These are phyloP conservation scores for Coemansia sp. DNA, from an alignment of 192 early-diverging fungal genomes.

Conservation along the genomic window DNA sequence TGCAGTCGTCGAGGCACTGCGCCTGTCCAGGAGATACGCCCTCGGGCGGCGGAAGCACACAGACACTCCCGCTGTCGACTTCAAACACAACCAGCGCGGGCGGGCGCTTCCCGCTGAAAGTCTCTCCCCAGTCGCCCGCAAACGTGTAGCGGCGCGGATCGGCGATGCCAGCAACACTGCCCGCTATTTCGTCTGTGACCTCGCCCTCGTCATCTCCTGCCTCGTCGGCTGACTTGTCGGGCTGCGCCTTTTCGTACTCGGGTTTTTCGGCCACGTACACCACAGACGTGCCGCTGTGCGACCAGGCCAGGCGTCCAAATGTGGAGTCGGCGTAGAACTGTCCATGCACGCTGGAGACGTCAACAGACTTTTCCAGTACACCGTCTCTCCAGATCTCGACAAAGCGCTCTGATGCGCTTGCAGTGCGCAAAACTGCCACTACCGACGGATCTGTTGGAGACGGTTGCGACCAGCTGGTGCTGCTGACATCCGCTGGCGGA, in stretches of 20 bases:
- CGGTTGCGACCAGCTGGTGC: slow-evolving; percentile 25
- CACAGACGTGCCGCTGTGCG: slow-evolving; percentile 53
- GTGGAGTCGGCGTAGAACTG: slow-evolving; percentile 68
- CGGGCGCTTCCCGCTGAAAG: slow-evolving; percentile 59
- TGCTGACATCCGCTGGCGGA: slow-evolving; percentile 34
- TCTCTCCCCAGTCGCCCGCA: slow-evolving; percentile 71
- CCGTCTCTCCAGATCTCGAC: slow-evolving; percentile 63
- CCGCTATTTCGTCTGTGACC: slow-evolving; percentile 39
- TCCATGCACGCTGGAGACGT: slow-evolving; percentile 67
- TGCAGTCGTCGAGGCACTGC: slow-evolving; percentile 49
- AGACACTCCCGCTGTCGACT: slow-evolving; percentile 32
- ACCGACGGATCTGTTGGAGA: slow-evolving; percentile 36
- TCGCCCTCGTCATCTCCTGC: slow-evolving; percentile 10
- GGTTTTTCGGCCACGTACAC: slow-evolving; percentile 70
- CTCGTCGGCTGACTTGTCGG: slow-evolving; percentile 1
- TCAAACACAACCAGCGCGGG: slow-evolving; percentile 59
- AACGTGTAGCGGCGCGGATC: slow-evolving; percentile 52
- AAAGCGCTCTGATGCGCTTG: slow-evolving; percentile 33
- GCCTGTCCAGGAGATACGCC: slow-evolving; percentile 52
- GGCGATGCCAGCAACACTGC: slow-evolving; percentile 35
- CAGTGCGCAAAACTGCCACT: slow-evolving; percentile 46
- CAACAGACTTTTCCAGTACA: slow-evolving; percentile 55
- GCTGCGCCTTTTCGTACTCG: slow-evolving; percentile 39
- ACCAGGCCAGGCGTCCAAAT: slow-evolving; percentile 68
- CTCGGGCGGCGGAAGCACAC: slow-evolving; percentile 17